Base-by-base conservation (phyloP, 768 basidiomycete species). In the Lactarius pseudohatsudake region DNA sequence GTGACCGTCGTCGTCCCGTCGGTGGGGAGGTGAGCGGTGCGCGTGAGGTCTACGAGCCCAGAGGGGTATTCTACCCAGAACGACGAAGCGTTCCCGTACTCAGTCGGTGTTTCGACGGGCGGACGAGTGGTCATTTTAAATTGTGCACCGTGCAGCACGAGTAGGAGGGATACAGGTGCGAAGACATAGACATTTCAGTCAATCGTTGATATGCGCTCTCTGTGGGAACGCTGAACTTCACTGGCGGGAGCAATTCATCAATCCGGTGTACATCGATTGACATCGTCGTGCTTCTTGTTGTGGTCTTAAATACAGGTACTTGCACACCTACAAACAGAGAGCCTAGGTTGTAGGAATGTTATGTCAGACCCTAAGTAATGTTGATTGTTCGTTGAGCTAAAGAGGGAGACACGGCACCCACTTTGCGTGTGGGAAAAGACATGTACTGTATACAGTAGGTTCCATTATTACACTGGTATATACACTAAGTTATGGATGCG, bases 21-120 rank as follows among this genome's bases (percentile, higher is more conserved):
- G 2, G 69, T 50, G 38, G 61, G 66, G 22, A 84, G 72, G 65
- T 80, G 82, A 40, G 72, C 73, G 11, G 79, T 77, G 54, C 87
- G 82, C 20, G 86, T 83, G 61, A 88, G 75, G 73, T 89, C 86
- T 28, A 89, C 75, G 38, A 88, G 79, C 0, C 87, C 87, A 10
- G 81, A 80, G 15, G 87, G 85, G 72, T 87, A 89, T 74, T 89
- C 88, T 32, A 86, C 84, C 88, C 87, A 89, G 74, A 86, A 89
- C 15, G 79, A 80, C 4, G 77, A 74, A 30, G 79, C 76, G 71
- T 81, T 82, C 38, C 87, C 88, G 69, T 85, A 87, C 74, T 86
- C 81, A 4, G 76, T 79, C 18, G 84, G 76, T 40, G 72, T 65
- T 13, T 77, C 69, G 58, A 87, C 81, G 43, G 65, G 77, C 20